Evolutionary conservation across 1,284 basidiomycete genomes (phyloP).

Genomic region (Cryptococcus sp.): DNA sequence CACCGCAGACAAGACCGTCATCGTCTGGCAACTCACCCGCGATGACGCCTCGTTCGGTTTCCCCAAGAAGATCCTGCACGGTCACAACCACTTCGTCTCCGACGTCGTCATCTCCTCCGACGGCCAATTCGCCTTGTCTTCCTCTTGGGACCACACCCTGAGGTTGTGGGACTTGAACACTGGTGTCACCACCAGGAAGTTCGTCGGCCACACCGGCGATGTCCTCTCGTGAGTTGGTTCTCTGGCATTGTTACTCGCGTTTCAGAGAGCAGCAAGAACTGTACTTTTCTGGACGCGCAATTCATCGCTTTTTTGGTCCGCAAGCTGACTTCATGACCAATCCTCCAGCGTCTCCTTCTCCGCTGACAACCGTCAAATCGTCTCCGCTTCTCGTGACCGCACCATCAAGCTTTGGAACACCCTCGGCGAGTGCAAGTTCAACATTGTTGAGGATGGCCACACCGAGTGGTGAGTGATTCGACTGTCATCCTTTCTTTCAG

Average conservation of each 20-base stretch:
- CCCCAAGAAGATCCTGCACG: conserved; percentile 96
- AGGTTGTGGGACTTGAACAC: conserved; percentile 99
- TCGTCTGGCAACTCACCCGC: conserved; percentile 98
- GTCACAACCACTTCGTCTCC: conserved; percentile 99
- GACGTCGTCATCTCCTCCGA: conserved; percentile 99
- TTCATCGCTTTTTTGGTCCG: too few relatives aligned
- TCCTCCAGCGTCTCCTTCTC: conserved; percentile 77
- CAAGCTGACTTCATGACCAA: not conserved
- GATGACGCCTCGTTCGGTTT: conserved; percentile 87
- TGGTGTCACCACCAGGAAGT: conserved; percentile 89
- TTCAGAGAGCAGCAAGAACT: not conserved
- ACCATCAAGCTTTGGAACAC: conserved; percentile 99
- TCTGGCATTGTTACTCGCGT: too few relatives aligned
- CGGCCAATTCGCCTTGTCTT: conserved; percentile 98
- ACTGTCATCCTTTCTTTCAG: conserved; percentile 32
- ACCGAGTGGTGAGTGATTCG: conserved; percentile 71
- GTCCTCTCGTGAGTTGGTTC: conserved; percentile 81
- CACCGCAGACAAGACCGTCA: conserved; percentile 94
- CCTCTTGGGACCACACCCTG: conserved; percentile 99
- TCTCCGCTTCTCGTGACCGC: conserved; percentile 94
- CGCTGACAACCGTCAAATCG: conserved; percentile 97
- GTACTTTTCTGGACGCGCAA: too few relatives aligned
- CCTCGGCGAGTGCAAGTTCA: conserved; percentile 99
- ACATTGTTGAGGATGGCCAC: conserved; percentile 99
- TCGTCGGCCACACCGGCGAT: conserved; percentile 97